Conservation (phyloP, 1,284 basidiomycete species). For the Ustilago nuda region DNA sequence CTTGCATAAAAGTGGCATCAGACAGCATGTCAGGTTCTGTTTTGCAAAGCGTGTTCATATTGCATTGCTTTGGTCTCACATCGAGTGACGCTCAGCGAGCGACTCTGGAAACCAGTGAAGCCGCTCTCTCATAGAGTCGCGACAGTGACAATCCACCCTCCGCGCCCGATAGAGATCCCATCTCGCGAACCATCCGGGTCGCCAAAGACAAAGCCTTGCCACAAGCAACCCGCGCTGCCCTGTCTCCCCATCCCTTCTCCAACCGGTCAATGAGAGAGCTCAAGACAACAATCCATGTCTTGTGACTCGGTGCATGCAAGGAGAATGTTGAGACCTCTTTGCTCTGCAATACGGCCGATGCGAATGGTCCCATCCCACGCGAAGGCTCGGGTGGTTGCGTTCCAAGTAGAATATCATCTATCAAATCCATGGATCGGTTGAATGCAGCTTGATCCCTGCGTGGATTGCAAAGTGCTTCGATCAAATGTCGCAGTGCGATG, state of each 20-base stretch:
- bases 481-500: conserved; percentile 38
- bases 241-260: conserved; percentile 26
- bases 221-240: conserved; percentile 1
- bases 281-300: conserved; percentile 37
- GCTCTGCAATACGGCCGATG: conserved; percentile 11
- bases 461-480: conserved; percentile 33
- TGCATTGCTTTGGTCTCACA: neutral
- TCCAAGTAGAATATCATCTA: conserved; percentile 44
- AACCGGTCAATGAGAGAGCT: conserved; percentile 39
- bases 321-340: conserved; percentile 1
- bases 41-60: neutral
- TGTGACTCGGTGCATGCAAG: conserved; percentile 18
- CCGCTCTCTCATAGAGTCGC: conserved; percentile 28
- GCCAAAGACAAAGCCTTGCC: conserved; percentile 21
- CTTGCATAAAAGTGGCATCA: conserved; percentile 17
- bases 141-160: conserved; percentile 38
- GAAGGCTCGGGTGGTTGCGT: conserved; percentile 5
- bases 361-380: conserved; percentile 30
- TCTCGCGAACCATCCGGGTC: conserved; percentile 35
- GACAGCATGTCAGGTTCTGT: neutral
- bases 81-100: neutral
- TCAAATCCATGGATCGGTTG: conserved; percentile 34
- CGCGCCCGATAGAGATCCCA: conserved; percentile 25
- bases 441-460: conserved; percentile 39
- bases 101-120: conserved; percentile 16